phyloP scores from a whole-genome alignment of 257 asterid species.

The Anisodus tanguticus region DNA sequence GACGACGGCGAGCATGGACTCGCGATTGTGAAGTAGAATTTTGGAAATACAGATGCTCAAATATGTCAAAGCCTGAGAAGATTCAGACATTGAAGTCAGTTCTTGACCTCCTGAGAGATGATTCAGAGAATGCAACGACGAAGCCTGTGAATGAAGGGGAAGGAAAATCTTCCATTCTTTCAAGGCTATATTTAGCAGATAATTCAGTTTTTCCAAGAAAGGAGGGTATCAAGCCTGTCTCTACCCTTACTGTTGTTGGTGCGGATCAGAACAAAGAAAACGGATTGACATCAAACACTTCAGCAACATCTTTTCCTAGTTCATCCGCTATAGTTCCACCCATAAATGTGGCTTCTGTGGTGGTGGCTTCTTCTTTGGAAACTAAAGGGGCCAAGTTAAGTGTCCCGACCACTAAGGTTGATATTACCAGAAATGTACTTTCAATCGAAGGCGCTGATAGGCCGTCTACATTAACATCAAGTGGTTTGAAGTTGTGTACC shows the following conservation, averaged over 20 bases:
- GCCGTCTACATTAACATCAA: slow-evolving; percentile 36
- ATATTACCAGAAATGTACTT: slow-evolving; percentile 47
- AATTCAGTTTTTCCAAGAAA: slow-evolving; percentile 84
- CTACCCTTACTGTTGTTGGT: slow-evolving; percentile 41
- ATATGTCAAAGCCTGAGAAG: slow-evolving; percentile 76
- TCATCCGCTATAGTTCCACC: slow-evolving; percentile 44
- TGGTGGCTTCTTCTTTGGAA: slow-evolving; percentile 38
- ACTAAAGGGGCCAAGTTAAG: slow-evolving; percentile 49
- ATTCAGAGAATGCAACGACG: slow-evolving; percentile 45
- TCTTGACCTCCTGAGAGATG: slow-evolving; percentile 73
- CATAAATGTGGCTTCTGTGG: slow-evolving; percentile 36
- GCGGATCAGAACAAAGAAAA: slow-evolving; percentile 47
- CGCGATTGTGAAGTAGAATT: slow-evolving; percentile 97
- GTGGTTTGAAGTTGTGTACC: slow-evolving; percentile 44
- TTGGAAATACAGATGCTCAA: slow-evolving; percentile 91
- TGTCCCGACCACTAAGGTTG: slow-evolving; percentile 47
- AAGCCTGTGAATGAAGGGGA: slow-evolving; percentile 54
- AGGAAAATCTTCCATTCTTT: slow-evolving; percentile 65
- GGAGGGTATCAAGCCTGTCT: slow-evolving; percentile 69
- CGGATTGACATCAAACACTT: slow-evolving; percentile 42
- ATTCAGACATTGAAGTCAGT: slow-evolving; percentile 85
- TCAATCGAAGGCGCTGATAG: slow-evolving; percentile 45
- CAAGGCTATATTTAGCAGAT: slow-evolving; percentile 94
- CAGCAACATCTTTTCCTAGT: slow-evolving; percentile 37
- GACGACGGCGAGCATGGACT: slow-evolving; percentile 85